These are phyloP conservation scores for Pythium vanterpoolii DNA, from an alignment of 352 stramenopile species.

Conservation along the genomic window DNA sequence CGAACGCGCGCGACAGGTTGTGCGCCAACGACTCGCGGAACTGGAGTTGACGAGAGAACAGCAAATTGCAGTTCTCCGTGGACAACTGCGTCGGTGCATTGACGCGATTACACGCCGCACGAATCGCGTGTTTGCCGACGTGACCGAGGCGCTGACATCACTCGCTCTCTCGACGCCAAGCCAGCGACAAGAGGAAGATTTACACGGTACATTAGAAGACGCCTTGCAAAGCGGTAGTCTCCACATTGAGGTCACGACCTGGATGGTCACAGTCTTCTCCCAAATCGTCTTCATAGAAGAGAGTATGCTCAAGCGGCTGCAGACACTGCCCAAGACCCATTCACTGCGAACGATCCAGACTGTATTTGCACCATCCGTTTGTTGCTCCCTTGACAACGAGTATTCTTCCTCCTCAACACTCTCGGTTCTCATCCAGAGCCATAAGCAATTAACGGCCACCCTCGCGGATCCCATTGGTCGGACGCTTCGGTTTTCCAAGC, in stretches of 20 bases:
- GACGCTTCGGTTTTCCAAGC: constrained; percentile 47
- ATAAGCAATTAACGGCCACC: constrained; percentile 38
- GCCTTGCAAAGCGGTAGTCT: constrained; percentile 9
- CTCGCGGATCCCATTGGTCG: constrained; percentile 46
- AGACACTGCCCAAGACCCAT: constrained; percentile 25
- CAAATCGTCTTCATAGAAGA: constrained; percentile 36
- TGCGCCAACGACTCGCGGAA: constrained; percentile 35
- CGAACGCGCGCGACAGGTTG: constrained; percentile 23
- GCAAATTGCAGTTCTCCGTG: constrained; percentile 24
- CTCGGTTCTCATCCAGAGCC: constrained; percentile 28
- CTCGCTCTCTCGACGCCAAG: not conserved
- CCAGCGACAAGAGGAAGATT: not conserved
- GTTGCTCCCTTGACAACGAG: not conserved
- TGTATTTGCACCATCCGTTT: constrained; percentile 12
- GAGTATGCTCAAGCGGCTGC: constrained; percentile 32
- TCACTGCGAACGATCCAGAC: constrained; percentile 7
- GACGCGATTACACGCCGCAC: constrained; percentile 21
- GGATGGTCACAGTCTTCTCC: constrained; percentile 43
- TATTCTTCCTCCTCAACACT: constrained; percentile 15
- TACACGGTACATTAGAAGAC: not conserved
- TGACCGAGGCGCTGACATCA: not conserved
- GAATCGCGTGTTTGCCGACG: not conserved
- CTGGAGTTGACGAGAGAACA: constrained; percentile 35
- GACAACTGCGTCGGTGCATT: constrained; percentile 22
- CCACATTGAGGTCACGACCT: constrained; percentile 32